phyloP scores from a whole-genome alignment of 2,329 filamentous ascomycete genomes.

The Fusarium graminum region DNA sequence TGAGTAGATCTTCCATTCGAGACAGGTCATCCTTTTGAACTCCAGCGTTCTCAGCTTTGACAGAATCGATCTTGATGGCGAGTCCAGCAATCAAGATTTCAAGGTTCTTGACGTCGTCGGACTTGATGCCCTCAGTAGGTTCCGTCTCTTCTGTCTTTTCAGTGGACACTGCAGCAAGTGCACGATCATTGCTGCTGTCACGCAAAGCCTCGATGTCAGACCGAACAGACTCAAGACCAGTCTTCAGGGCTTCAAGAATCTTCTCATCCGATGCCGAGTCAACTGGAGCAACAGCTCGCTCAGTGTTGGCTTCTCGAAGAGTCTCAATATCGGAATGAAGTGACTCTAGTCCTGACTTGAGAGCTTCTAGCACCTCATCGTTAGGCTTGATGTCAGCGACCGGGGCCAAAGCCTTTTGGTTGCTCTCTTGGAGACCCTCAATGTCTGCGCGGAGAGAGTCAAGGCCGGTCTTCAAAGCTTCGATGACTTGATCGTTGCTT shows the following conservation, averaged over 20 bases:
- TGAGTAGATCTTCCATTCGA: conserved; percentile 66
- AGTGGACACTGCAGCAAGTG: conserved; percentile 59
- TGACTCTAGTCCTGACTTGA: conserved; percentile 81
- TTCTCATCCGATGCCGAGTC: conserved; percentile 70
- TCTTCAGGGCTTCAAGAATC: conserved; percentile 85
- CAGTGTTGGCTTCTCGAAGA: conserved; percentile 75
- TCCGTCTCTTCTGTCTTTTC: conserved; percentile 46
- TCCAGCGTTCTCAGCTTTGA: conserved; percentile 53
- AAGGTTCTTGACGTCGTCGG: conserved; percentile 85
- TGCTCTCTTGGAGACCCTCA: conserved; percentile 70
- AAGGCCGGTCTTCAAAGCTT: conserved; percentile 42
- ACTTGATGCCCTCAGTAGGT: conserved; percentile 67
- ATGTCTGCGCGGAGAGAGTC: conserved; percentile 46
- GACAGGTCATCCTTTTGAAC: conserved; percentile 67
- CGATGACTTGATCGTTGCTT: conserved; percentile 41
- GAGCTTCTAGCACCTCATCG: conserved; percentile 85
- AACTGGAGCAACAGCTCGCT: conserved; percentile 62
- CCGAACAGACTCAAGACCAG: conserved; percentile 79
- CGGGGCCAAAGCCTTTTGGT: conserved; percentile 61
- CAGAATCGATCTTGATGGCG: conserved; percentile 80
- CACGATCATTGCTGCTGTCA: conserved; percentile 61
- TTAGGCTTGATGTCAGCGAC: conserved; percentile 80
- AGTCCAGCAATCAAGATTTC: conserved; percentile 87
- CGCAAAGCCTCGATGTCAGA: conserved; percentile 82
- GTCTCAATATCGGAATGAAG: conserved; percentile 79